Conservation (phyloP, 139 green algal genomes). For the Desmodesmus armatus region DNA sequence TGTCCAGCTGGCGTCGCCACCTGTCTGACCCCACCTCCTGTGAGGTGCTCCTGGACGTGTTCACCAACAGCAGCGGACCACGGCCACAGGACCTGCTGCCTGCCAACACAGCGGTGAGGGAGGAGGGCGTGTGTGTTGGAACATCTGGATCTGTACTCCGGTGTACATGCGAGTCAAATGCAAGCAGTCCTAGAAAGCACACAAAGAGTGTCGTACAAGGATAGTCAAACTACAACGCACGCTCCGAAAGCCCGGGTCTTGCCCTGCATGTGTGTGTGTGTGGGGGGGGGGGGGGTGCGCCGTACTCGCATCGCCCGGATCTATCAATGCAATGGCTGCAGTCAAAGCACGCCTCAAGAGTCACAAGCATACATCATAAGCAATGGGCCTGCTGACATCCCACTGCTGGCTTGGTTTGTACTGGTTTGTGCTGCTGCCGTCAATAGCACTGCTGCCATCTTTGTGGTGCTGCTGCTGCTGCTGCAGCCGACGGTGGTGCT, state of each 20-base stretch:
- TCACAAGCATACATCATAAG: too few species aligned
- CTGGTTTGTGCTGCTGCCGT: background rate
- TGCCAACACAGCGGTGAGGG: constrained; percentile 18
- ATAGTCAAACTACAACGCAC: too few species aligned
- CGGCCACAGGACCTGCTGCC: constrained; percentile 44
- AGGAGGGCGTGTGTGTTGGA: background rate
- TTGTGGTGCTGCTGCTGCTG: constrained; percentile 16
- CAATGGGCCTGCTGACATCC: background rate
- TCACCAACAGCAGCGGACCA: constrained; percentile 39
- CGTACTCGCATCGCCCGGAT: too few species aligned
- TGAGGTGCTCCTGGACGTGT: constrained; percentile 37
- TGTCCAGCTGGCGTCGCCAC: background rate
- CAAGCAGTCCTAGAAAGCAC: background rate
- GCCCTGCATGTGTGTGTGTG: too few species aligned
- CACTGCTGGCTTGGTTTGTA: too few species aligned
- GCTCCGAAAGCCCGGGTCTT: too few species aligned
- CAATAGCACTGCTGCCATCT: background rate
- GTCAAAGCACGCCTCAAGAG: too few species aligned
- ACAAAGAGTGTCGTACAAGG: too few species aligned
- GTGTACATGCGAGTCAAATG: background rate
- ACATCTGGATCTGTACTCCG: background rate
- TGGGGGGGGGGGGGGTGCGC: too few species aligned
- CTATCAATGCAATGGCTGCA: too few species aligned
- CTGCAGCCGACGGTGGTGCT: constrained; percentile 40
- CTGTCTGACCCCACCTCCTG: background rate